A percentile compares a stretch with the other conserved stretches of the same genome.
Evolutionary conservation across 768 basidiomycete genomes (phyloP).

Genomic region (Amanita jacksonii): DNA sequence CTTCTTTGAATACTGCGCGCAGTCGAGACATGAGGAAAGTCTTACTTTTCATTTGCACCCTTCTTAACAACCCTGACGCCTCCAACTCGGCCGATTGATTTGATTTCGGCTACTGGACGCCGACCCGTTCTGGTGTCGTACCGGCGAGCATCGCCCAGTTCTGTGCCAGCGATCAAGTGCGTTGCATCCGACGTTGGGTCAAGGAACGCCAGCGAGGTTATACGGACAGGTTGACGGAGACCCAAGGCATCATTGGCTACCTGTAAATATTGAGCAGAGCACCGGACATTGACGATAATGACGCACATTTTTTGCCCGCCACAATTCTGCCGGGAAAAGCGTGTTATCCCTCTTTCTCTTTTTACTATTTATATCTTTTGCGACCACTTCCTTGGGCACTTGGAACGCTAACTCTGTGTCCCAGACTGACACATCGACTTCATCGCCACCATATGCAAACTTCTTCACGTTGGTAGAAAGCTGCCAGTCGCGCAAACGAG

Average conservation of each 20-base stretch:
- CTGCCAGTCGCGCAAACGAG: constrained; percentile 60
- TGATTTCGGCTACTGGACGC: constrained; percentile 63
- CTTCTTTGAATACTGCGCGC: constrained; percentile 5
- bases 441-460: constrained; percentile 80
- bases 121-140: constrained; percentile 70
- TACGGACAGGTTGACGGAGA: constrained; percentile 71
- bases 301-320: constrained; percentile 77
- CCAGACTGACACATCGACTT: constrained; percentile 82
- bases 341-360: constrained; percentile 51
- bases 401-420: constrained; percentile 50
- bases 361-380: constrained; percentile 21
- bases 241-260: constrained; percentile 65
- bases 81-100: constrained; percentile 44
- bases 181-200: constrained; percentile 27
- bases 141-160: constrained; percentile 59
- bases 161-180: constrained; percentile 63
- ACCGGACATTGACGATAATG: background rate
- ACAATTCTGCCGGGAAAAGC: constrained; percentile 64
- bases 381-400: constrained; percentile 12
- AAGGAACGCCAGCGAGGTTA: constrained; percentile 58
- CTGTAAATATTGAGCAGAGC: constrained; percentile 22
- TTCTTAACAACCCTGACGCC: constrained; percentile 52
- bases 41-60: constrained; percentile 49
- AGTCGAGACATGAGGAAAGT: background rate
- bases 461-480: constrained; percentile 39